Base-by-base conservation (phyloP, 306 rosid species). In the Pueraria montana region DNA sequence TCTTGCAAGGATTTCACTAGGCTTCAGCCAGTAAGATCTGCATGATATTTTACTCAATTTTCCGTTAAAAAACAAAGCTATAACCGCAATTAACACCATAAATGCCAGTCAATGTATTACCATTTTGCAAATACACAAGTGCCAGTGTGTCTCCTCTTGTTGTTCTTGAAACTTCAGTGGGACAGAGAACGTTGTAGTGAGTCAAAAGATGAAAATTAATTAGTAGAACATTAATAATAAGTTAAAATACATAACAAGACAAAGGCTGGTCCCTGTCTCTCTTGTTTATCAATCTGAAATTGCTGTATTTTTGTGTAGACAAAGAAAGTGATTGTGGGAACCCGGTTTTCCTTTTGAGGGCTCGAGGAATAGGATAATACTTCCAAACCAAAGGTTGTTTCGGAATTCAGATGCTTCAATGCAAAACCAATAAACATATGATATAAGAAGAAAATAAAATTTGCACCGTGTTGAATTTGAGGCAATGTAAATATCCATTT, bases 341-440 rank as follows among this genome's bases (percentile, higher is more conserved):
- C 76, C 68, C 32, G 53, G 12, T 76, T 83, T 89, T 56, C 73
- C 81, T 82, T 90, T 93, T 88, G 93, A 90, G 90, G 89, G 91
- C 94, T 91, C 97, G 92, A 94, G 98, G 40, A 27, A 59, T 59
- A 59, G 3, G 86, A 76, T 76, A 90, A 80, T 88, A 85, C 70
- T 83, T 87, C 90, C 90, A 90, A 89, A 88, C 20, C 11, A 74
- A 26, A 21, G 2, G 58, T 78, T 78, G 40, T 76, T 86, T 84
- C 72, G 48, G 67, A 58, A 82, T 80, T 76, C 23, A 82, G 72
- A 79, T 64, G 38, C 40, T 20, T 49, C 83, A 46, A 2, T 56
- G 6, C 23, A 59, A 64, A 85, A 67, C 53, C 69, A 78, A 77
- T 66, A 49, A 34, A 59, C 38, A 38, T 17, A 24, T 13, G 16